Base-by-base conservation (phyloP, 768 basidiomycete species). In the Gymnopilus junonius region DNA sequence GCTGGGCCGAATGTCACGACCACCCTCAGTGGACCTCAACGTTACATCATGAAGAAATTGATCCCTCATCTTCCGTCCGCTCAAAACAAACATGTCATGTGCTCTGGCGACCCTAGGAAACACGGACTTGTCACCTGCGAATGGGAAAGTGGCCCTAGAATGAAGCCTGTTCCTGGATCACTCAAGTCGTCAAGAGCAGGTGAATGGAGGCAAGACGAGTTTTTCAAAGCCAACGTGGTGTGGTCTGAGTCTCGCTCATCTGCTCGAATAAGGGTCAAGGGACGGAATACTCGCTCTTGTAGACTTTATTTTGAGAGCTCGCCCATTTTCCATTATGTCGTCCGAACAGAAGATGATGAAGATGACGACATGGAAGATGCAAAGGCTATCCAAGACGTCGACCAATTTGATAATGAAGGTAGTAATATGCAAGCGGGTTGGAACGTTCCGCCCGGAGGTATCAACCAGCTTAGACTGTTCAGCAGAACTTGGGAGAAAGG, bases 251-350 rank as follows among this genome's bases (percentile, higher is more conserved):
- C 71, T 32, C 29, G 10, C 0, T 75, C 79, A 23, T 76, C 79
- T 1, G 87, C 85, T n/a, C 74, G 73, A 25, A 76, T 92, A 61
- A 69, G 69, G 2, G 70, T 93, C 11, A 73, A 75, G 50, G 90
- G 87, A 11, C 74, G 70, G 39, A 88, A 91, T 70, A 89, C 90
- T 12, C 85, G 90, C 23, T 80, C 79, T 20, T 93, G 92, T 69
- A 73, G 83, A 55, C 65, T 93, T 23, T 80, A 85, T 57, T 87
- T 93, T 64, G 84, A 80, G 7, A 70, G 59, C 27, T 55, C 45
- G 10, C 61, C 69, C 14, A 53, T 32, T 27, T 51, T 17, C 60
- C 29, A 10, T 21, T 21, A 8, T 29, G 46, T 11, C 17, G 48
- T n/a, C 4, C 27, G 10, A 5, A 39, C 25, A 12, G n/a, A 15